Evolutionary conservation across 1,284 basidiomycete genomes (phyloP), one percentile per base, ranked within the genome.

Genomic region (Entoloma clypeatum): DNA sequence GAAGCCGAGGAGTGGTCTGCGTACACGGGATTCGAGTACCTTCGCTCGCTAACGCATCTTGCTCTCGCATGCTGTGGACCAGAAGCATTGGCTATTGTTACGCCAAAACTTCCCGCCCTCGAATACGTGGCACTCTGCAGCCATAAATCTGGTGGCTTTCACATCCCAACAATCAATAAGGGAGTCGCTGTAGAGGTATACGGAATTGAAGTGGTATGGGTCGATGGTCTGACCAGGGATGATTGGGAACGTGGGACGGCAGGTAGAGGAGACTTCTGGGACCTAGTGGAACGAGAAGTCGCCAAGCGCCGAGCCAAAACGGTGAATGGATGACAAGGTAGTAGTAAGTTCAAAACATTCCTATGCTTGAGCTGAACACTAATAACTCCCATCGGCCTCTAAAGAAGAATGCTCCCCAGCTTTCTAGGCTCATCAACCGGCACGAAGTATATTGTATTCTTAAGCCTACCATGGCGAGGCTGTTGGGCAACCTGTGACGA

Each of bases 1-100:
- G 35, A 37, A 11, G 9, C 26, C 13, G 23, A 37, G 17, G 41
- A 37, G 1, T 42, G 41, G 41, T 14, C 41, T 21, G 9, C 4
- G 11, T 42, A 36, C 7, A 14, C 8, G 2, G 41, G 34, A 24
- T 42, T n/a, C 3, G 33, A 42, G 41, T n/a, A 44, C 37, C 23
- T 44, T 1, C 38, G 7, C 4, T 44, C 43, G 17, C 34, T 44
- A 24, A 44, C 43, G n/a, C 43, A 44, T 44, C 30, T 44, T 30
- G 43, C 37, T n/a, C 19, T 44, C n/a, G 37, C 38, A 34, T 44
- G 30, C 23, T 44, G 28, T 39, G 22, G 29, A 23, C 36, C 36
- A 30, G 42, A 44, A 4, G 8, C 7, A 3, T 11, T 44, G 13
- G 42, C 36, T 14, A 24, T 14, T 38, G 26, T 44, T 21, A 39